A percentile compares a stretch with the other conserved stretches of the same genome.
phyloP scores from a whole-genome alignment of 306 rosid genomes.

The Cicer cuneatum region DNA sequence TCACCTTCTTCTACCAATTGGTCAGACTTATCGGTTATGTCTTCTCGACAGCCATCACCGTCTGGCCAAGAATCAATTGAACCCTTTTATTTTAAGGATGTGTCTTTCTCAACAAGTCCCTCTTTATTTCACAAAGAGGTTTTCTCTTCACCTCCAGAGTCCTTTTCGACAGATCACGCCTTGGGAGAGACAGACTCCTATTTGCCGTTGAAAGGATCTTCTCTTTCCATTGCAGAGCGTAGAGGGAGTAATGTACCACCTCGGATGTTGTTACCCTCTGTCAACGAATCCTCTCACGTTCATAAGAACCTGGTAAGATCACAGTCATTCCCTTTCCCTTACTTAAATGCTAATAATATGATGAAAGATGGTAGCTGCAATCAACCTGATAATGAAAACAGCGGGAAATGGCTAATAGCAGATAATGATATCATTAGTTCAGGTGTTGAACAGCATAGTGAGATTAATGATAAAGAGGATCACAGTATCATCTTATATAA shows the following conservation, averaged over 20 bases:
- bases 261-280: slow-evolving; percentile 68
- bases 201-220: slow-evolving; percentile 50
- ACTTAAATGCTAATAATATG: slow-evolving; percentile 55
- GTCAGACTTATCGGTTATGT: slow-evolving; percentile 78
- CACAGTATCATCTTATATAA: slow-evolving; percentile 40
- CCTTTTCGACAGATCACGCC: slow-evolving; percentile 47
- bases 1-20: slow-evolving; percentile 93
- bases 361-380: slow-evolving; percentile 55
- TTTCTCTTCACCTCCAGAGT: slow-evolving; percentile 49
- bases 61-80: slow-evolving; percentile 70
- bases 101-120: slow-evolving; percentile 55
- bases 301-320: slow-evolving; percentile 65
- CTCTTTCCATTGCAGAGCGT: slow-evolving; percentile 82
- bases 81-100: slow-evolving; percentile 52
- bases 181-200: slow-evolving; percentile 45
- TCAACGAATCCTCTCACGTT: slow-evolving; percentile 61
- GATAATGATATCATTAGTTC: slow-evolving; percentile 44
- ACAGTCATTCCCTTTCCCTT: slow-evolving; percentile 67
- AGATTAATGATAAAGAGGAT: slow-evolving; percentile 38
- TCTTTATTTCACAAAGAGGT: slow-evolving; percentile 52
- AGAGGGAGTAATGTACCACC: slow-evolving; percentile 93
- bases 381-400: slow-evolving; percentile 53
- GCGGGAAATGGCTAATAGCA: slow-evolving; percentile 48
- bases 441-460: slow-evolving; percentile 40
- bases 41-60: slow-evolving; percentile 84